Base-by-base conservation (phyloP, 1,139 yeast species). In the Blastobotrys illinoisensis region DNA sequence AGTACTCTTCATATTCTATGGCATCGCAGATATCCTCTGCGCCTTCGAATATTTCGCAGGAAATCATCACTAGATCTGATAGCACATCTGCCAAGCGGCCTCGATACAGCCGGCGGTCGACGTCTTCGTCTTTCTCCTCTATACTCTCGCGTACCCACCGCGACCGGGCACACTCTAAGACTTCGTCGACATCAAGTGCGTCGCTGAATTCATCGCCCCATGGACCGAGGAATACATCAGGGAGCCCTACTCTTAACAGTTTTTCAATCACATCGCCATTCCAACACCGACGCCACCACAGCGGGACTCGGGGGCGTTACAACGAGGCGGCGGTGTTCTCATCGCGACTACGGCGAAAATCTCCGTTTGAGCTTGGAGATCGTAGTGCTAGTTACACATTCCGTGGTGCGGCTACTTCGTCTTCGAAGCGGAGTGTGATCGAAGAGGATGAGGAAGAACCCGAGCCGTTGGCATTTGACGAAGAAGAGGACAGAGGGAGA, bases 1-100 rank as follows among this genome's bases (percentile, higher is more conserved):
- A 78, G 51, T 64, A 79, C 45, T 82, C 87, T 51, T 86, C 83
- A 61, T 74, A 71, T 71, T 67, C 70, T 1, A 50, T 58, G 19
- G 55, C 57, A 3, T 65, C 69, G 5, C 65, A 64, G 49, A 24
- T 61, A 23, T 63, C 67, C 6, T 62, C 68, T 2, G 60, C 60
- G 2, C 55, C 62, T 5, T 64, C 67, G 6, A 62, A 61, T 36
- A 47, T 54, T 4, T 65, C 68, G 2, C 63, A 59, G 23, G 48
- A 47, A 23, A 50, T 32, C 11, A n/a, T 32, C 14, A 32, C 40
- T 13, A 14, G 40, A 3, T 32, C 40, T n/a, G 40, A 32, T 32
- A 32, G 36, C 18, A 28, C 52, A 5, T 56, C 60, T 16, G 54
- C 54, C 26, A 47, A 50, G 14, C 54, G 69, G n/a, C 69, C 68